These are phyloP conservation scores for Suillus variegatus DNA, from an alignment of 768 basidiomycete genomes.

Conservation along the genomic window DNA sequence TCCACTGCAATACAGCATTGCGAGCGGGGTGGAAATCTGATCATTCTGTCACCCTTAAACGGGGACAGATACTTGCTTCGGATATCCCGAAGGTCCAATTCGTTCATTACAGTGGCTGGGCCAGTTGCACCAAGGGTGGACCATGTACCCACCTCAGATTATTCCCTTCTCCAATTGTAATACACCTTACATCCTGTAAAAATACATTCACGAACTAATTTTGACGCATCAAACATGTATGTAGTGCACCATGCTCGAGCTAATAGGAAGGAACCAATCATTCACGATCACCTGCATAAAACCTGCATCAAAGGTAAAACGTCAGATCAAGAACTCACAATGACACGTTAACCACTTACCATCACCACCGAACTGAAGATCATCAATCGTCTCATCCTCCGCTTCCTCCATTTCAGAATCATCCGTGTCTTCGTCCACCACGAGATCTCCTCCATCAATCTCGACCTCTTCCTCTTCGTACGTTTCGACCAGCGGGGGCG, in stretches of 20 bases:
- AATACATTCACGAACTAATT: neutral
- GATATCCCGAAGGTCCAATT: no score
- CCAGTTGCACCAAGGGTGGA: no score
- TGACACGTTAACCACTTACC: neutral
- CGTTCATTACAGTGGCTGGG: no score
- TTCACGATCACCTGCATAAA: slow-evolving; percentile 17
- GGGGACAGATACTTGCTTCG: neutral
- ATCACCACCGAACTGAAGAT: slow-evolving; percentile 8
- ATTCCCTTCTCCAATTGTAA: neutral
- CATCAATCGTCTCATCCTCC: slow-evolving; percentile 13
- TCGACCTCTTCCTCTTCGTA: slow-evolving; percentile 8
- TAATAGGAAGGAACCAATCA: slow-evolving; percentile 22
- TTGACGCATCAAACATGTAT: slow-evolving; percentile 22
- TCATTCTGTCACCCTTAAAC: neutral
- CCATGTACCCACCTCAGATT: neutral
- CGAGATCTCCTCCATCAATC: neutral
- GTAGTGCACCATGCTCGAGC: slow-evolving; percentile 25
- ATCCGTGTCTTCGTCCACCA: slow-evolving; percentile 6
- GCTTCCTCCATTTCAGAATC: slow-evolving; percentile 10
- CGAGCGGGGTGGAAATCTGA: neutral
- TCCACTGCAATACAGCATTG: neutral
- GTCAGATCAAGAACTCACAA: slow-evolving; percentile 9
- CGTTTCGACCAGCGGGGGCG: neutral
- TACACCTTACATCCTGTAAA: neutral
- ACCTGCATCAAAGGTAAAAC: slow-evolving; percentile 8